These are phyloP conservation scores for Ambispora gerdemannii DNA, from an alignment of 192 early-diverging fungal genomes.

Conservation along the genomic window DNA sequence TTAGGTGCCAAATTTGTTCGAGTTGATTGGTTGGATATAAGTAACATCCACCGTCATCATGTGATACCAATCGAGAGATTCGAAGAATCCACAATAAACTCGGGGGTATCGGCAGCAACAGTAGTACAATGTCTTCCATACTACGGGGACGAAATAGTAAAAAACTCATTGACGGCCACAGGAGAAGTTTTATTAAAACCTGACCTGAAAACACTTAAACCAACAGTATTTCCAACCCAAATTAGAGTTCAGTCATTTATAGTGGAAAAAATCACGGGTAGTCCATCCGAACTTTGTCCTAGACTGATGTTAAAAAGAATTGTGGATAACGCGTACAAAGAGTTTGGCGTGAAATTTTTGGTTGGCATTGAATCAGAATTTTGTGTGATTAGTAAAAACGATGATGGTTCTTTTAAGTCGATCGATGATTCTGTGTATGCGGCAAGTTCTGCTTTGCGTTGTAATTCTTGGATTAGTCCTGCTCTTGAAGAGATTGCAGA, in stretches of 20 bases:
- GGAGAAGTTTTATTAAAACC: constrained; percentile 23
- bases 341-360: constrained; percentile 19
- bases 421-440: constrained; percentile 4
- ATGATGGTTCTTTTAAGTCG: neutral
- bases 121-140: neutral
- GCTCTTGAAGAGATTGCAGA: constrained; percentile 12
- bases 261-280: constrained; percentile 5
- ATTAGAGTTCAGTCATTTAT: neutral
- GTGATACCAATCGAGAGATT: constrained; percentile 25
- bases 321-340: neutral
- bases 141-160: neutral
- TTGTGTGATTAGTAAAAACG: neutral
- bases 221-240: constrained; percentile 22
- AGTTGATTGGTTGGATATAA: neutral
- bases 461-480: neutral
- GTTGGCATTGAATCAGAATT: constrained; percentile 18
- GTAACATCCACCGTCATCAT: constrained; percentile 5
- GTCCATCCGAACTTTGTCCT: neutral
- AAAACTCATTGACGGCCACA: neutral
- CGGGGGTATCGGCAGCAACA: neutral
- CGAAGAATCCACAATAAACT: neutral
- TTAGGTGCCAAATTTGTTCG: constrained; percentile 17
- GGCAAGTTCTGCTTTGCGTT: neutral
- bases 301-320: constrained; percentile 4
- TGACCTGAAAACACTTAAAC: constrained; percentile 18